Percentiles rank a stretch among this genome's conserved stretches.
These are phyloP conservation scores for Colletotrichum tamarilloi DNA, from an alignment of 2,329 filamentous ascomycete species.

Conservation along the genomic window DNA sequence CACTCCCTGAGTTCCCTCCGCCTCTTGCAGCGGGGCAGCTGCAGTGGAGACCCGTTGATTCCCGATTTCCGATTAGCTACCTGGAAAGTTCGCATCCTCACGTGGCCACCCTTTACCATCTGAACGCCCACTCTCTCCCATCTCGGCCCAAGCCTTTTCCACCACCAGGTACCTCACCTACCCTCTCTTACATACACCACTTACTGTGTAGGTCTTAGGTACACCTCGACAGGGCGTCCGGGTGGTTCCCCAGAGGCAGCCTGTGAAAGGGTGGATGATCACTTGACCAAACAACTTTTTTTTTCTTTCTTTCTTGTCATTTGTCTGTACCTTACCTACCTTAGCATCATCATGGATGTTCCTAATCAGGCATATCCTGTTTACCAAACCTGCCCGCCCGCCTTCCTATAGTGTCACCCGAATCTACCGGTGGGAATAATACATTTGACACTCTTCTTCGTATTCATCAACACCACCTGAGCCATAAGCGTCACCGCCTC, in stretches of 20 bases:
- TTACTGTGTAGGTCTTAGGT: too few species aligned
- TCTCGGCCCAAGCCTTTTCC: conserved; percentile 22
- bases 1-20: conserved; percentile 29
- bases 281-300: conserved; percentile 24
- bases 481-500: neutral
- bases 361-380: too few species aligned
- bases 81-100: conserved; percentile 35
- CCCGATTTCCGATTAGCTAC: conserved; percentile 36
- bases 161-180: conserved; percentile 5
- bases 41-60: conserved; percentile 30
- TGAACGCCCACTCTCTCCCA: conserved; percentile 27
- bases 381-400: too few species aligned
- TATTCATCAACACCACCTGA: conserved; percentile 1
- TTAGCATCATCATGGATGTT: too few species aligned
- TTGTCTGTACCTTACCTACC: neutral
- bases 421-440: neutral
- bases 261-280: conserved; percentile 31
- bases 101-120: conserved; percentile 34
- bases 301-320: neutral
- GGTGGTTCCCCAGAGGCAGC: conserved; percentile 13
- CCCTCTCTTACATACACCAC: too few species aligned
- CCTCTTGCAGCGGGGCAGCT: conserved; percentile 32
- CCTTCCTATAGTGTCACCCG: conserved; percentile 1
- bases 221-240: too few species aligned
- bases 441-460: neutral